Evolutionary conservation across 1,284 basidiomycete species (phyloP), one percentile per base, ranked within the genome.

Genomic region (Kalmanozyma brasiliensis): DNA sequence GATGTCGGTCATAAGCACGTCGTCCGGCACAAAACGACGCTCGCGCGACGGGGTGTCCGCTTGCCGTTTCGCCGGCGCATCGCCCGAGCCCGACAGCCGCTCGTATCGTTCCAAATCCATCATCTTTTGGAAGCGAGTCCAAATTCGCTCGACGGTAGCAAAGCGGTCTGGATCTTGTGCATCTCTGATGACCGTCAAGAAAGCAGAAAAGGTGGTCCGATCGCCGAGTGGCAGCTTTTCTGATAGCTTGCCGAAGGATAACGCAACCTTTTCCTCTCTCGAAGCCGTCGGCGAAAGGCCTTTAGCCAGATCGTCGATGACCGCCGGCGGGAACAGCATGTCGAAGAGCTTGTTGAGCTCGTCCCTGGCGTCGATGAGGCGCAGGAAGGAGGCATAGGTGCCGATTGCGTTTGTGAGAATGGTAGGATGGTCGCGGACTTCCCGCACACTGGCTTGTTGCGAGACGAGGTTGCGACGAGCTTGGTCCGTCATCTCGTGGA

Each of bases 201-300:
- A 20, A 1, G 35, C 23, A 4, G 58, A 40, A 13, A 62, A 55
- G 22, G 45, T 61, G 44, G 38, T 41, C 16, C 43, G 23, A 19
- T 61, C 52, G n/a, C 57, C 64, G 19, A 66, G 40, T 0, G 62
- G 62, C 11, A 65, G 32, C 42, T 26, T 40, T 2, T 55, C 47
- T 14, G 56, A 53, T 29, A 65, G 34, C 33, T 60, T 66, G 40
- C 44, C 37, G n/a, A 60, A 60, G 23, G 49, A 40, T 8, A 56
- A 40, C 29, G 53, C 65, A 16, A 65, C 56, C 56, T 65, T 65
- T n/a, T 59, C 56, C n/a, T 65, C 56, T n/a, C 60, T 45, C 5
- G 55, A 56, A 8, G 60, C 56, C 9, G 60, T 35, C 3, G 49
- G 44, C 19, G 26, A 34, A 23, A 58, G 35, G 6, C 52, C 51